phyloP scores from a whole-genome alignment of 352 stramenopile genomes.

The Globisporangium polare region DNA sequence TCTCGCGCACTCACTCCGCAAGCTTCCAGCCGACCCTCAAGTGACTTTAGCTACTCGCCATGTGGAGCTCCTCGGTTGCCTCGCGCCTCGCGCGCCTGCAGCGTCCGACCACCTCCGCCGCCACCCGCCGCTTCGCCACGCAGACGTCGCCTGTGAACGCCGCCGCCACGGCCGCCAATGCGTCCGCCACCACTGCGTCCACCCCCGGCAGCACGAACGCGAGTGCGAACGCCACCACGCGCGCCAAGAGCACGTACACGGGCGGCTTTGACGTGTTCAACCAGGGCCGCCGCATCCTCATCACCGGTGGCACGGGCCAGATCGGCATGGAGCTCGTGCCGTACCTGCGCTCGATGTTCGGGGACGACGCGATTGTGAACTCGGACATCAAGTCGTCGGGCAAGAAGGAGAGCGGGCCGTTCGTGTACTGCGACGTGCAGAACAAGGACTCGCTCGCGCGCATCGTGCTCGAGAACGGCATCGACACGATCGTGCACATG shows the following conservation, averaged over 20 bases:
- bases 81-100: slow-evolving; percentile 11
- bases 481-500: slow-evolving; percentile 91
- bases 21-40: neutral
- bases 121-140: slow-evolving; percentile 9
- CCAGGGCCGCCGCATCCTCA: slow-evolving; percentile 57
- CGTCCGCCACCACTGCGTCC: slow-evolving; percentile 6
- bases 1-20: slow-evolving; percentile 4
- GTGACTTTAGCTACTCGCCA: neutral
- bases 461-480: slow-evolving; percentile 83
- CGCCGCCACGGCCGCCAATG: slow-evolving; percentile 10
- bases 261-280: slow-evolving; percentile 52
- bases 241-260: slow-evolving; percentile 37
- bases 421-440: slow-evolving; percentile 83
- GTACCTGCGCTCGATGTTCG: slow-evolving; percentile 66
- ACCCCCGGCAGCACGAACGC: slow-evolving; percentile 1
- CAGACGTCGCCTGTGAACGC: slow-evolving; percentile 12
- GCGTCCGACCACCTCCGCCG: too few relatives aligned
- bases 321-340: slow-evolving; percentile 87
- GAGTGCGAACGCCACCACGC: slow-evolving; percentile 11
- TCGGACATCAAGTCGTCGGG: slow-evolving; percentile 75
- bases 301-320: slow-evolving; percentile 78
- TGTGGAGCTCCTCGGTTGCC: slow-evolving; percentile 11
- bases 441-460: slow-evolving; percentile 69
- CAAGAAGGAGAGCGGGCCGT: slow-evolving; percentile 43
- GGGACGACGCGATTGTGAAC: slow-evolving; percentile 63